These are phyloP conservation scores for Candida hungchunana DNA, from an alignment of 805 yeast genomes.

Conservation along the genomic window DNA sequence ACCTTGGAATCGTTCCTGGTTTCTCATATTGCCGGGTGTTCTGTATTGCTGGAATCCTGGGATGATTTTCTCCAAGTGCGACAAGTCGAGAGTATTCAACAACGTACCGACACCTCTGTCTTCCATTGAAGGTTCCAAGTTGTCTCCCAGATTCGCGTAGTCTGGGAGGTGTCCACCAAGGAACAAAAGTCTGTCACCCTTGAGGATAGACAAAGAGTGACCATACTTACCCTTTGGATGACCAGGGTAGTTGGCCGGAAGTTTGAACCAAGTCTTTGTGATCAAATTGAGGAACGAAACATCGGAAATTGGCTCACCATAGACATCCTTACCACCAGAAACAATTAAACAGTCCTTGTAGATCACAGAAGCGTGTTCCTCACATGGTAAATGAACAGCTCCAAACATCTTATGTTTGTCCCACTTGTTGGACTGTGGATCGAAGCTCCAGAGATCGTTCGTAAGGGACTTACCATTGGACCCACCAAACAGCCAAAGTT, in stretches of 20 bases:
- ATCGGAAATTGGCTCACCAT: conserved; percentile 63
- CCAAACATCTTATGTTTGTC: conserved; percentile 66
- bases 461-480: conserved; percentile 68
- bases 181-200: conserved; percentile 63
- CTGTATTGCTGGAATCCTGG: conserved; percentile 34
- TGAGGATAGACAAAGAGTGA: conserved; percentile 74
- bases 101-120: conserved; percentile 55
- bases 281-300: conserved; percentile 74
- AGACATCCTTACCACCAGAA: conserved; percentile 82
- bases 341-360: conserved; percentile 76
- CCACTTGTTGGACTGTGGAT: conserved; percentile 70
- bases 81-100: conserved; percentile 60
- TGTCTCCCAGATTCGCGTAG: conserved; percentile 46
- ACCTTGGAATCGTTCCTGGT: conserved; percentile 19
- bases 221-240: conserved; percentile 85
- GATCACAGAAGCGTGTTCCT: conserved; percentile 85
- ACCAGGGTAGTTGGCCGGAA: conserved; percentile 42
- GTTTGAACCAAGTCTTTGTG: conserved; percentile 67
- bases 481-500: conserved; percentile 89
- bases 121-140: conserved; percentile 48
- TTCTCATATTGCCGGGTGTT: conserved; percentile 29
- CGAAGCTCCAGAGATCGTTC: conserved; percentile 77
- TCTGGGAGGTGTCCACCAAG: conserved; percentile 92
- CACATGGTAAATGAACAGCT: conserved; percentile 70
- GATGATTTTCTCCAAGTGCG: conserved; percentile 31